phyloP scores from a whole-genome alignment of 202 grass and related monocot species.

The Panicum virgatum region DNA sequence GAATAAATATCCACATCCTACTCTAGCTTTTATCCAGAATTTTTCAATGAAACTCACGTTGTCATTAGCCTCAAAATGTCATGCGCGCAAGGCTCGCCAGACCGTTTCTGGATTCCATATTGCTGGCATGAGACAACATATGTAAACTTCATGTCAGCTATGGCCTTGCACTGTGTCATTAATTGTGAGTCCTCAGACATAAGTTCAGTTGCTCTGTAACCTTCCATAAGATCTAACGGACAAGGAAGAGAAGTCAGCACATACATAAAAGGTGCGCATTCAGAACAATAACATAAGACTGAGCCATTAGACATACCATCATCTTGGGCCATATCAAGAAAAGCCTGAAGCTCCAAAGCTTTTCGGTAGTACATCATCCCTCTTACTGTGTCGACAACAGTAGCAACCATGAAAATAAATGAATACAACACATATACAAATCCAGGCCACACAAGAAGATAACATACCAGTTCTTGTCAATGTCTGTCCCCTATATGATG shows the following conservation, averaged over 20 bases:
- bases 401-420: slow-evolving; percentile 18
- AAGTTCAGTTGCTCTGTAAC: slow-evolving; percentile 71
- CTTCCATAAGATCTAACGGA: slow-evolving; percentile 88
- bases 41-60: slow-evolving; percentile 45
- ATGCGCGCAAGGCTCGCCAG: slow-evolving; percentile 64
- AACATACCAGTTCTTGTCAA: slow-evolving; percentile 86
- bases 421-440: slow-evolving; percentile 4
- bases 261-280: slow-evolving; percentile 4
- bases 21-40: background rate
- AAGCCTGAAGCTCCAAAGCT: slow-evolving; percentile 94
- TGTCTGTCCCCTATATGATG: slow-evolving; percentile 95
- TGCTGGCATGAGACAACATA: slow-evolving; percentile 98
- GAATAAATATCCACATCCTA: background rate
- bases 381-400: slow-evolving; percentile 64
- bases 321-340: slow-evolving; percentile 95
- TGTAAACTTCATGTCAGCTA: slow-evolving; percentile 98
- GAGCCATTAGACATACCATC: slow-evolving; percentile 59
- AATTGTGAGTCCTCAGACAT: slow-evolving; percentile 72
- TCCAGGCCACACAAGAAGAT: background rate
- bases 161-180: slow-evolving; percentile 85
- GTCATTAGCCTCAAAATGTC: slow-evolving; percentile 93
- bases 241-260: slow-evolving; percentile 20
- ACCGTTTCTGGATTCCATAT: slow-evolving; percentile 95
- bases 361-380: slow-evolving; percentile 99
- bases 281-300: slow-evolving; percentile 25